A percentile compares a stretch with the other conserved stretches of the same genome.
Conservation (phyloP, 1,139 yeast genomes). For the Candida sp. region DNA sequence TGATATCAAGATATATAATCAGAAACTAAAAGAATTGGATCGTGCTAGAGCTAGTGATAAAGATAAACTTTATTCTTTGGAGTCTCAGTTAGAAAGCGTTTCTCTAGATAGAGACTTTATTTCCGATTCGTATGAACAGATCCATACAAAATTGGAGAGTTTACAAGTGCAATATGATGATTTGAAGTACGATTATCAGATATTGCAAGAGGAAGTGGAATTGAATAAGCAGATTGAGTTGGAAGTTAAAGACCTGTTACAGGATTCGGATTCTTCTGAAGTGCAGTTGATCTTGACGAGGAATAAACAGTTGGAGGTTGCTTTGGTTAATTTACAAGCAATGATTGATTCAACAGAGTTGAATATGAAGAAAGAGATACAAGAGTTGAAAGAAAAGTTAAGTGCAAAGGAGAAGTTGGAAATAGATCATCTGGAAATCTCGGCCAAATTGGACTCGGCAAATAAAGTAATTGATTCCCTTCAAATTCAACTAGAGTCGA, state of each 20-base stretch:
- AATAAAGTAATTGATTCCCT: slow-evolving; percentile 42
- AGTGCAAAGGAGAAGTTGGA: slow-evolving; percentile 11
- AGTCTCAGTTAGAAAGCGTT: slow-evolving; percentile 45
- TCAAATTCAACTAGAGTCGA: slow-evolving; percentile 38
- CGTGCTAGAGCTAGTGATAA: slow-evolving; percentile 10
- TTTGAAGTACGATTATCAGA: slow-evolving; percentile 35
- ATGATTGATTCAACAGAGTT: slow-evolving; percentile 23
- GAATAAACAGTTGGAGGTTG: slow-evolving; percentile 32
- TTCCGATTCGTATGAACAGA: slow-evolving; percentile 33
- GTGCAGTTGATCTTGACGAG: slow-evolving; percentile 19
- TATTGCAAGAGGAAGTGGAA: slow-evolving; percentile 46
- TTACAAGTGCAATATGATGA: slow-evolving; percentile 34
- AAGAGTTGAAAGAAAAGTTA: slow-evolving; percentile 18
- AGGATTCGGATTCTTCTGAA: slow-evolving; percentile 15
- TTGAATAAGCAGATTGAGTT: slow-evolving; percentile 37
- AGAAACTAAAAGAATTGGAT: slow-evolving; percentile 15
- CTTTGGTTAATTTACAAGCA: slow-evolving; percentile 37
- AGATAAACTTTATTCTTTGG: slow-evolving; percentile 15
- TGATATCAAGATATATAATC: slow-evolving; percentile 22
- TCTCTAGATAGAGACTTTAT: slow-evolving; percentile 54
- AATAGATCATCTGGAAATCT: slow-evolving; percentile 14
- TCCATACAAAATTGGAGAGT: slow-evolving; percentile 24
- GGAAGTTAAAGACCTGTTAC: slow-evolving; percentile 22
- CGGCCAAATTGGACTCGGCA: slow-evolving; percentile 32
- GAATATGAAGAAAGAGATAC: slow-evolving; percentile 18